Evolutionary conservation across 1,284 basidiomycete species (phyloP).

Genomic region (Boletus sp.): DNA sequence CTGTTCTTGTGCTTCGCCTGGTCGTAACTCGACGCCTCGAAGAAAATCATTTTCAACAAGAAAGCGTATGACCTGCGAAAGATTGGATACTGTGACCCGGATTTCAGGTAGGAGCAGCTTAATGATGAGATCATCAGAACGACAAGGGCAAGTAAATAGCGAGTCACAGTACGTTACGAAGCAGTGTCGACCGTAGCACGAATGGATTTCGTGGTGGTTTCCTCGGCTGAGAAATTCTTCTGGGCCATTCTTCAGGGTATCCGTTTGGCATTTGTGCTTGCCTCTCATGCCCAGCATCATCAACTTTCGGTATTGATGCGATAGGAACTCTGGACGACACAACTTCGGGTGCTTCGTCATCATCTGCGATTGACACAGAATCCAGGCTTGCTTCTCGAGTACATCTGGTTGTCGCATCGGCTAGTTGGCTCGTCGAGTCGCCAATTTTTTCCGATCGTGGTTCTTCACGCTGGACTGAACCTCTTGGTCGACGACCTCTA

Average conservation of each 20-base stretch:
- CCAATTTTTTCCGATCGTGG: not conserved
- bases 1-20: conserved; percentile 73
- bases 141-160: not conserved
- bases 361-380: conserved; percentile 22
- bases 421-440: not conserved
- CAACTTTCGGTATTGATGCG: conserved; percentile 1
- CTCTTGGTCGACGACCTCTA: conserved; percentile 31
- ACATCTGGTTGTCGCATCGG: not conserved
- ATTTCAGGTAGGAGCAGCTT: conserved; percentile 88
- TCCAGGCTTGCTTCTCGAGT: conserved; percentile 4
- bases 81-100: conserved; percentile 83
- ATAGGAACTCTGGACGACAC: conserved; percentile 53
- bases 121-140: conserved; percentile 16
- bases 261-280: conserved; percentile 1
- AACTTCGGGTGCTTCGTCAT: conserved; percentile 54
- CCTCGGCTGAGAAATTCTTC: conserved; percentile 47
- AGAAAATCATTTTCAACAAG: conserved; percentile 91
- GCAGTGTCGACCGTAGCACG: conserved; percentile 57
- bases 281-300: not conserved
- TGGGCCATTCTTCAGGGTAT: conserved; percentile 12
- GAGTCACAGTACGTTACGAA: conserved; percentile 58
- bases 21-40: conserved; percentile 73
- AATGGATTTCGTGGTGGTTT: conserved; percentile 64
- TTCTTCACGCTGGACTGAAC: conserved; percentile 32
- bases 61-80: conserved; percentile 92